A percentile compares a stretch with the other conserved stretches of the same genome.
These are phyloP conservation scores for Pestalotiopsis sp. DNA, from an alignment of 2,329 filamentous ascomycete species.

Conservation along the genomic window DNA sequence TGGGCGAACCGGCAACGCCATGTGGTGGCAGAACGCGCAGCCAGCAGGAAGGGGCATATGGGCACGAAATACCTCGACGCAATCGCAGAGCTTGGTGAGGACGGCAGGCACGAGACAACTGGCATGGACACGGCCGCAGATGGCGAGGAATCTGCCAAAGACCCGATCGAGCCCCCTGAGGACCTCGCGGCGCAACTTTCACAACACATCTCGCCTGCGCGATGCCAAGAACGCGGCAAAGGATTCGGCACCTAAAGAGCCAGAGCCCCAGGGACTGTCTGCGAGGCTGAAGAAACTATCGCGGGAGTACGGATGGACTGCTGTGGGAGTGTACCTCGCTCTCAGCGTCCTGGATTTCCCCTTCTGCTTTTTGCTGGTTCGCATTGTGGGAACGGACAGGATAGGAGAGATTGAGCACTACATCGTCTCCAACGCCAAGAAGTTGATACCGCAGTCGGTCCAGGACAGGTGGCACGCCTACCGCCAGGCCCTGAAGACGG, in stretches of 20 bases:
- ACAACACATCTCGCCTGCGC: constrained; percentile 12
- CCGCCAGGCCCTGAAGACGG: constrained; percentile 49
- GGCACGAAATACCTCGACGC: neutral
- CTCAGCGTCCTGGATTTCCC: constrained; percentile 90
- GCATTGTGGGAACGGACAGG: constrained; percentile 78
- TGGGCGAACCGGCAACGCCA: neutral
- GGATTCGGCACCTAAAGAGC: neutral
- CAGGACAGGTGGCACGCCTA: constrained; percentile 56
- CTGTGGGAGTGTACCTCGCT: constrained; percentile 85
- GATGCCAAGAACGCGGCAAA: constrained; percentile 6
- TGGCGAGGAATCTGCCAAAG: neutral
- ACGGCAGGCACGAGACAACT: neutral
- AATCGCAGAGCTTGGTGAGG: neutral
- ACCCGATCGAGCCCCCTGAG: neutral
- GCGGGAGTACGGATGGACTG: constrained; percentile 92
- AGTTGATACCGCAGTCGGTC: constrained; percentile 61
- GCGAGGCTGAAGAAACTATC: constrained; percentile 81
- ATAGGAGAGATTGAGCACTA: constrained; percentile 74
- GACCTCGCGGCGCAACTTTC: constrained; percentile 11
- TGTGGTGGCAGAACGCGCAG: neutral
- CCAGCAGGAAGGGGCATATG: neutral
- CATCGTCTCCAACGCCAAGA: constrained; percentile 63
- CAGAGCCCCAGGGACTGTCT: constrained; percentile 53
- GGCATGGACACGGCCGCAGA: neutral
- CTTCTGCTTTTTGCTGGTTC: constrained; percentile 89